phyloP scores from a whole-genome alignment of 495 filamentous ascomycete genomes.

The Hypoxylon perforatum region DNA sequence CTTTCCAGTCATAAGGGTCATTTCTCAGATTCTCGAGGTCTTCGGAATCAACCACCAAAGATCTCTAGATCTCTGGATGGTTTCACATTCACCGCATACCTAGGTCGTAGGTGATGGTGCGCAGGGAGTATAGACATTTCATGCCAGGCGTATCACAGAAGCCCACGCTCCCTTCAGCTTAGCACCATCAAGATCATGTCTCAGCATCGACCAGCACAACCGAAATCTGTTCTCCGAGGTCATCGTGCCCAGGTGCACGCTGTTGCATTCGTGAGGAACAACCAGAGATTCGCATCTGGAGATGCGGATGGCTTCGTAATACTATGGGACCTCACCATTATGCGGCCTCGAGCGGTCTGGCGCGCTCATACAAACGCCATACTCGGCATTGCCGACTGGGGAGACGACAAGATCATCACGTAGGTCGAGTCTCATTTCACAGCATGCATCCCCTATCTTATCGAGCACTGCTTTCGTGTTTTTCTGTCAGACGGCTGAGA shows the following conservation, averaged over 20 bases:
- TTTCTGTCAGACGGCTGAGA: conserved; percentile 25
- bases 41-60: not conserved
- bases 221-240: conserved; percentile 87
- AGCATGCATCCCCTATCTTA: conserved; percentile 8
- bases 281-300: conserved; percentile 82
- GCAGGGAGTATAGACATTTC: not conserved
- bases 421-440: conserved; percentile 59
- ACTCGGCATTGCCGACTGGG: conserved; percentile 78
- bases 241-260: conserved; percentile 85
- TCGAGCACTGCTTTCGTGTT: conserved; percentile 1
- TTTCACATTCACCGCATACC: not conserved
- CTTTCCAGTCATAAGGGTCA: too few relatives aligned
- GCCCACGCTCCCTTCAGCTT: not conserved
- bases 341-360: conserved; percentile 88
- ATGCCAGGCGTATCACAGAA: not conserved
- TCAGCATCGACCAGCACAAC: conserved; percentile 67
- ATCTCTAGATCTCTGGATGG: not conserved
- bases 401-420: conserved; percentile 73
- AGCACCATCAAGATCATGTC: conserved; percentile 29
- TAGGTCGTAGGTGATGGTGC: not conserved
- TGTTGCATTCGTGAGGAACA: conserved; percentile 75
- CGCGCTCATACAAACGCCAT: conserved; percentile 83
- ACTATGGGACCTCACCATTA: conserved; percentile 84
- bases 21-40: too few relatives aligned
- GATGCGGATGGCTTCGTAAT: conserved; percentile 93